Conservation (phyloP, 2,329 filamentous ascomycete species). For the Colletotrichum limetticola region DNA sequence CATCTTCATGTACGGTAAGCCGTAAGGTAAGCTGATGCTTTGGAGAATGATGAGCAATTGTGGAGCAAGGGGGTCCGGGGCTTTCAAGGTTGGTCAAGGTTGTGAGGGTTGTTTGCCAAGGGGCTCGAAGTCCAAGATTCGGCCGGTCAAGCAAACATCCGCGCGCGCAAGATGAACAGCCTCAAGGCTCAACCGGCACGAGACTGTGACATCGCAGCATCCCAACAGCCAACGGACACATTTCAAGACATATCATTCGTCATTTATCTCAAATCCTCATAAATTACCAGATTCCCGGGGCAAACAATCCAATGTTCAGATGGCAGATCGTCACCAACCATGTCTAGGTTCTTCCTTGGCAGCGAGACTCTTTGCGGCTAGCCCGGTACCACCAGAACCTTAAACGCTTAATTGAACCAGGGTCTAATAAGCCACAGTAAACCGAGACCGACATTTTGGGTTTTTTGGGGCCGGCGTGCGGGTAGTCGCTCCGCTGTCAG, state of each 20-base stretch:
- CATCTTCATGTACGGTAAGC: neutral
- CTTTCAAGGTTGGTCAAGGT: neutral
- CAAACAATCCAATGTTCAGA: neutral
- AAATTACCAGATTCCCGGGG: neutral
- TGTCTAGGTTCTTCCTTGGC: neutral
- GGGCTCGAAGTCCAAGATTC: neutral
- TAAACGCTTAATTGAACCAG: neutral
- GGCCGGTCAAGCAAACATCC: too few species aligned
- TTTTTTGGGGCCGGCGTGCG: neutral
- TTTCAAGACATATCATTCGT: neutral
- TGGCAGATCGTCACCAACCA: neutral
- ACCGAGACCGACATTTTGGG: conserved; percentile 3
- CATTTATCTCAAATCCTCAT: neutral
- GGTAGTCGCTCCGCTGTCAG: neutral
- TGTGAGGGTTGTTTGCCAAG: neutral
- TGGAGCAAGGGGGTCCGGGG: neutral
- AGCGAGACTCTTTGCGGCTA: neutral
- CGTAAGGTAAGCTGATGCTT: neutral
- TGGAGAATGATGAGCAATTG: neutral
- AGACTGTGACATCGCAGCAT: neutral
- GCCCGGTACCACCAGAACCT: neutral
- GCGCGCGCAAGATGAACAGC: neutral
- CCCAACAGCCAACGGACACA: neutral
- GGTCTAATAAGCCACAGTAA: neutral
- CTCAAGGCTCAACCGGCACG: neutral